Evolutionary conservation across 768 basidiomycete genomes (phyloP), one percentile per base, ranked within the genome.

Genomic region (Amanita subjunquillea): DNA sequence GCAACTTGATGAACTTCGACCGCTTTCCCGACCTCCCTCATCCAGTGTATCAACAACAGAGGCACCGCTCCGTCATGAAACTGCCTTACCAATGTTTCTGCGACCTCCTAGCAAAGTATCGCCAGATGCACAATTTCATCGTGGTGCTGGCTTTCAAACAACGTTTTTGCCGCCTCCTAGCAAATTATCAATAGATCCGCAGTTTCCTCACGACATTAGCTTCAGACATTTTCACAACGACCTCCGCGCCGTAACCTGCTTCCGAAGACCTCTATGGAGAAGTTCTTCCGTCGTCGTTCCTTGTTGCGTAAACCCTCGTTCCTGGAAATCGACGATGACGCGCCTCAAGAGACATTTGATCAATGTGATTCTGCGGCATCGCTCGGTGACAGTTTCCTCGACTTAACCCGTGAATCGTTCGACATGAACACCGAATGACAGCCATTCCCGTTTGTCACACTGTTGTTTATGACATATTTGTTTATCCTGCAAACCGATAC

Each of bases 301-400:
- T 69, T 86, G 55, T 75, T 82, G 68, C 73, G 72, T 60, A 84
- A 85, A 60, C 80, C 85, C 17, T 86, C 84, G 1, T 87, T 87
- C 63, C 68, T 87, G 45, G 83, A 86, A 34, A 84, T 87, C 54
- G 82, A 77, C 52, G 76, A 76, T 43, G 75, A 76, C 6, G 64
- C 64, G 17, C 71, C 73, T 53, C 62, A 63, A 37, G 67, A 70
- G 42, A 60, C 62, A 20, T 64, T 68, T 36, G 48, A 57, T 60
- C 22, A 50, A 38, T 51, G 52, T 44, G 48, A 59, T 37, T 49
- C 53, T 9, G 61, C 55, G 41, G 62, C 60, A 23, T 57, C 58
- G 54, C 58, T 59, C 17, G 57, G 63, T 49, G 66, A 59, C 42
- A 80, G 78, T 60, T 80, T 80, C 57, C 62, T 80, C 51, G 75